Conservation (phyloP, 164 flowering plant genomes). For the Magnolia kwangsiensis region DNA sequence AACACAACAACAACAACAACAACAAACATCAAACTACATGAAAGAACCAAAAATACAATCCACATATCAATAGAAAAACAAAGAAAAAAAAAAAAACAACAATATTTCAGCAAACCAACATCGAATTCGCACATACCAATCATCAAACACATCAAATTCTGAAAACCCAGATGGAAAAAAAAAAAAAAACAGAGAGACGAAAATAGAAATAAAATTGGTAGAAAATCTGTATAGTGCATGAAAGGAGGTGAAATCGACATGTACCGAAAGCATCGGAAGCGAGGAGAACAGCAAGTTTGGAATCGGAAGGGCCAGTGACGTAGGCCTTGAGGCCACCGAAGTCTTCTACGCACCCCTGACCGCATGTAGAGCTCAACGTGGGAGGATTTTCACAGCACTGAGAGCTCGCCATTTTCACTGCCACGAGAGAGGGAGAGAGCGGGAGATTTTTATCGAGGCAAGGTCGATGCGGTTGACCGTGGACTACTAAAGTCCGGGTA, state of each 20-base stretch:
- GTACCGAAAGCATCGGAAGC: slow-evolving; percentile 66
- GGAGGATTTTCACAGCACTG: slow-evolving; percentile 18
- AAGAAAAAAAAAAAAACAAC: too few relatives aligned
- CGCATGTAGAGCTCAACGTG: slow-evolving; percentile 35
- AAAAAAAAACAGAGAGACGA: background rate
- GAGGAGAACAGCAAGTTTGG: slow-evolving; percentile 55
- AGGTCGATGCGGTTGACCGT: too few relatives aligned
- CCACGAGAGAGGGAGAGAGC: too few relatives aligned
- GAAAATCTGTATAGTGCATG: background rate
- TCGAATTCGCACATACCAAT: too few relatives aligned
- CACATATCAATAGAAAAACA: too few relatives aligned
- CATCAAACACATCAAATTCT: too few relatives aligned
- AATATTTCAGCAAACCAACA: too few relatives aligned
- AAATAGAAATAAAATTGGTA: background rate
- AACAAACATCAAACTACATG: too few relatives aligned
- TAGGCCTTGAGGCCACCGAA: slow-evolving; percentile 61
- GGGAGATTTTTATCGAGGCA: too few relatives aligned
- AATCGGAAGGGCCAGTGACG: slow-evolving; percentile 44
- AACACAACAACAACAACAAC: too few relatives aligned
- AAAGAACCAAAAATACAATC: too few relatives aligned
- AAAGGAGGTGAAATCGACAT: background rate
- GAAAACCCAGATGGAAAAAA: background rate
- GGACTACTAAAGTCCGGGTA: too few relatives aligned
- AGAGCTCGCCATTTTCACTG: slow-evolving; percentile 11
- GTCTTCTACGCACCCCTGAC: slow-evolving; percentile 48